A percentile compares a stretch with the other conserved stretches of the same genome.
Conservation (phyloP, 2,329 filamentous ascomycete species). For the Pestalotiopsis sp. region DNA sequence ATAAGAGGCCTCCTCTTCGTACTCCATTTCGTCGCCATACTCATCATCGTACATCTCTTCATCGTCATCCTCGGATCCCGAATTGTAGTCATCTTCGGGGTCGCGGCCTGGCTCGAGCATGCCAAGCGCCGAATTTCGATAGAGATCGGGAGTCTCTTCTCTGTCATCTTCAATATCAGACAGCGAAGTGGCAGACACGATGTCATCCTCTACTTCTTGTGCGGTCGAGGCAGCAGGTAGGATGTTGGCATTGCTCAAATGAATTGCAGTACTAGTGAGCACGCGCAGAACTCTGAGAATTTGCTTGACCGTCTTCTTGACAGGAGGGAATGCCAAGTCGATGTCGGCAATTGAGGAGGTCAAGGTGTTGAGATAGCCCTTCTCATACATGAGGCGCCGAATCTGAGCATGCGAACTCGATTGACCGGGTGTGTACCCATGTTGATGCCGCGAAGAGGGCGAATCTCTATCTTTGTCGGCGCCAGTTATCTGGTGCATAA, state of each 20-base stretch:
- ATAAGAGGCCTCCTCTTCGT: conserved; percentile 73
- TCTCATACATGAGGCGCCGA: conserved; percentile 96
- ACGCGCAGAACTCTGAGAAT: conserved; percentile 88
- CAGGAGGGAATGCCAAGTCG: conserved; percentile 90
- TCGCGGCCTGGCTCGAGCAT: conserved; percentile 83
- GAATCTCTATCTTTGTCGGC: conserved; percentile 67
- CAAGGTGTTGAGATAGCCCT: conserved; percentile 87
- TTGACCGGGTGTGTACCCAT: conserved; percentile 40
- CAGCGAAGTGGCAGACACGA: conserved; percentile 83
- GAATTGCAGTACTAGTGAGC: conserved; percentile 83
- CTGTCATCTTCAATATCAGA: conserved; percentile 86
- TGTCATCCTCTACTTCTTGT: conserved; percentile 79
- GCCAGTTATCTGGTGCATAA: conserved; percentile 91
- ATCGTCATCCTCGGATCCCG: conserved; percentile 72
- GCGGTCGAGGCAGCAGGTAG: conserved; percentile 68
- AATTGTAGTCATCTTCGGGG: conserved; percentile 76
- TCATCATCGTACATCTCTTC: conserved; percentile 94
- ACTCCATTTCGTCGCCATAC: conserved; percentile 92
- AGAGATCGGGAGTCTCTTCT: conserved; percentile 95
- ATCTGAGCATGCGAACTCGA: conserved; percentile 74
- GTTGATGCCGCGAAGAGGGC: conserved; percentile 39
- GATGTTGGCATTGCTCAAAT: conserved; percentile 80
- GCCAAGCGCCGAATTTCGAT: conserved; percentile 92
- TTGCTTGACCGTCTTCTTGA: conserved; percentile 94
- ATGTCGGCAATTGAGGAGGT: conserved; percentile 94